Percentiles rank a stretch among this genome's conserved stretches.
These are phyloP conservation scores for Mangifera indica DNA, from an alignment of 345 rosid species.

Conservation along the genomic window DNA sequence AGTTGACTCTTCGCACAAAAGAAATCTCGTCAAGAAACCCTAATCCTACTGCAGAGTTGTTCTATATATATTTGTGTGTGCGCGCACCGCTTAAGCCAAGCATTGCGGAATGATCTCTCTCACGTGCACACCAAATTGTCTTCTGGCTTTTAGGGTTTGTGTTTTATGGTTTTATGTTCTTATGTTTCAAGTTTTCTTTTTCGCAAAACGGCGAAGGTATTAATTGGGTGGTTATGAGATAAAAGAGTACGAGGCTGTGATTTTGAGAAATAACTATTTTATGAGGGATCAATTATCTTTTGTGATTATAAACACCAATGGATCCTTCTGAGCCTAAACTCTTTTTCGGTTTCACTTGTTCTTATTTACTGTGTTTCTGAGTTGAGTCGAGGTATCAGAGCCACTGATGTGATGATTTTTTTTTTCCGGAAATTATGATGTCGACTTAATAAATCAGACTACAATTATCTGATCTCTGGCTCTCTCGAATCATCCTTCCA, in stretches of 20 bases:
- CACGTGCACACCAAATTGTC: not conserved
- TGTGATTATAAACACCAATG: slow-evolving; percentile 61
- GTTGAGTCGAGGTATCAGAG: slow-evolving; percentile 4
- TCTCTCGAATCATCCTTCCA: not conserved
- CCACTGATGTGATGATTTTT: slow-evolving; percentile 40
- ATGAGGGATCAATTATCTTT: slow-evolving; percentile 29
- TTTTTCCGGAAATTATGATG: slow-evolving; percentile 41
- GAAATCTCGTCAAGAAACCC: not conserved
- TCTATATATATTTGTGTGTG: slow-evolving; percentile 9
- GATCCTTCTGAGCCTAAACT: slow-evolving; percentile 57
- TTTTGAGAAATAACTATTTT: slow-evolving; percentile 57
- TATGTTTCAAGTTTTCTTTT: too few species aligned
- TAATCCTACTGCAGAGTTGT: slow-evolving; percentile 13
- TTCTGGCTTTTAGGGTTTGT: too few species aligned
- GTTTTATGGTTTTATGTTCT: too few species aligned
- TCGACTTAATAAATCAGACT: slow-evolving; percentile 64
- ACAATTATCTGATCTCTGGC: slow-evolving; percentile 80
- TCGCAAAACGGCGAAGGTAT: not conserved
- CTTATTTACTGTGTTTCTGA: too few species aligned
- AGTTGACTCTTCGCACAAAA: not conserved
- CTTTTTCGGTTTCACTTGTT: not conserved
- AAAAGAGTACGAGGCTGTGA: slow-evolving; percentile 32
- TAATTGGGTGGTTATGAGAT: not conserved
- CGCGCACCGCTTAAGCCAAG: not conserved
- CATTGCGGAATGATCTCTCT: too few species aligned